Conservation (phyloP, 1,284 basidiomycete genomes). For the Lentinula novae-zelandiae region DNA sequence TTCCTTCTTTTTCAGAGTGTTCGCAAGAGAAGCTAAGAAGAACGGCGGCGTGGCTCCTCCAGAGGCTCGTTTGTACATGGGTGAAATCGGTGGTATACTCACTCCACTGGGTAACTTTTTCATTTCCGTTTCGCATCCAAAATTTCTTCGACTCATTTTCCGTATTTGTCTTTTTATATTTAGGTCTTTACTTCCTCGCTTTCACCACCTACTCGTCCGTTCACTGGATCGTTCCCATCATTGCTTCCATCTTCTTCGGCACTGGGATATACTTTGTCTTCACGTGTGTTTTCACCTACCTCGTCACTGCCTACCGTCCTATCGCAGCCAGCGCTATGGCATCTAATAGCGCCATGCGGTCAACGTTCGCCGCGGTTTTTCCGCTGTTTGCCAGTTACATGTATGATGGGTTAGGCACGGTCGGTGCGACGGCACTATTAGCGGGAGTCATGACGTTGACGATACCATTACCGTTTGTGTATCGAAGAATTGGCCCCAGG, state of each 20-base stretch:
- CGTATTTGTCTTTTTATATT: neutral
- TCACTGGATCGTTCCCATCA: slow-evolving; percentile 43
- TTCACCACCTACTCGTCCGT: slow-evolving; percentile 39
- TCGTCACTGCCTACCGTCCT: slow-evolving; percentile 41
- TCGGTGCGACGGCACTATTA: slow-evolving; percentile 35
- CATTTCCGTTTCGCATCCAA: slow-evolving; percentile 36
- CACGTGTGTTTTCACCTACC: slow-evolving; percentile 38
- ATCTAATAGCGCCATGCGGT: slow-evolving; percentile 43
- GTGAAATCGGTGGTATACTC: slow-evolving; percentile 34
- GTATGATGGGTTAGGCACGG: slow-evolving; percentile 36
- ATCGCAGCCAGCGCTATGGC: slow-evolving; percentile 49
- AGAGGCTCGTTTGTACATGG: slow-evolving; percentile 9
- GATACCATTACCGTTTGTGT: slow-evolving; percentile 41
- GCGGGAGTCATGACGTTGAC: slow-evolving; percentile 43
- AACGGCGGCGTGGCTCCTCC: slow-evolving; percentile 30
- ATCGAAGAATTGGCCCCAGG: slow-evolving; percentile 15
- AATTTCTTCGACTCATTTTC: neutral
- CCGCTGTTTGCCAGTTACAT: slow-evolving; percentile 32
- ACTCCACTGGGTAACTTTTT: slow-evolving; percentile 49
- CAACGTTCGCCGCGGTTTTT: slow-evolving; percentile 41
- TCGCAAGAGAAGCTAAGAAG: slow-evolving; percentile 38
- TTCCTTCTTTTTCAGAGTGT: slow-evolving; percentile 31
- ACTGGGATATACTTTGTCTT: slow-evolving; percentile 34
- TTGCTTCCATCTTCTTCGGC: slow-evolving; percentile 32
- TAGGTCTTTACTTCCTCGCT: slow-evolving; percentile 27